phyloP scores from a whole-genome alignment of 73 alveolate genomes.

The Loxodes magnus region DNA sequence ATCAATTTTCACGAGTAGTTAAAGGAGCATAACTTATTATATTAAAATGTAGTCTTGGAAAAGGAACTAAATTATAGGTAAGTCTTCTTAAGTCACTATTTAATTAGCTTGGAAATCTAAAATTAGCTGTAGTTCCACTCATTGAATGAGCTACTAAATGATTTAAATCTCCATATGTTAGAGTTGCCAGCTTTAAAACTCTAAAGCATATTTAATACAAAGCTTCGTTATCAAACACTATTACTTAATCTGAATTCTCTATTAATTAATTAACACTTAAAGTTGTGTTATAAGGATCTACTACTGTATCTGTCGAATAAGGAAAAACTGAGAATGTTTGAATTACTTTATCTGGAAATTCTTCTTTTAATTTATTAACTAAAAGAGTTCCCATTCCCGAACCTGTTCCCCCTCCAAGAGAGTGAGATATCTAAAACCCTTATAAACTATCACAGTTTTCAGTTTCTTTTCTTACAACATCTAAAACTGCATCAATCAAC shows the following conservation, averaged over 20 bases:
- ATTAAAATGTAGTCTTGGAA: conserved; percentile 99
- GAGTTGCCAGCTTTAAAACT: conserved; percentile 91
- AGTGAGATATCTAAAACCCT: conserved; percentile 87
- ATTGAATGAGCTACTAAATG: conserved; percentile 93
- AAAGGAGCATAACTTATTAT: conserved; percentile 98
- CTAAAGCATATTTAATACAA: conserved; percentile 97
- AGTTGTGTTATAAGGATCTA: conserved; percentile 95
- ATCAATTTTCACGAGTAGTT: conserved; percentile 92
- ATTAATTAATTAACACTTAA: conserved; percentile 89
- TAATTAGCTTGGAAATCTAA: conserved; percentile 96
- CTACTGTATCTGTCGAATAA: conserved; percentile 80
- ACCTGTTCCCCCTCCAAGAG: conserved; percentile 94
- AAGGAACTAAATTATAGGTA: conserved; percentile 97
- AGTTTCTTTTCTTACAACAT: conserved; percentile 86
- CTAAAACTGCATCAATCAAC: conserved; percentile 85
- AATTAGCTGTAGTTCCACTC: conserved; percentile 93
- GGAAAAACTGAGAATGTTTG: conserved; percentile 92
- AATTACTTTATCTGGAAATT: conserved; percentile 89
- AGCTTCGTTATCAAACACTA: conserved; percentile 97
- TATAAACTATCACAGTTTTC: conserved; percentile 89
- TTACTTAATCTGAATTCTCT: conserved; percentile 94
- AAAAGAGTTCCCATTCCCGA: conserved; percentile 96
- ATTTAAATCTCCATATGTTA: conserved; percentile 96
- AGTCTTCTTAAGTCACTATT: conserved; percentile 94
- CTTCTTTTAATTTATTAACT: conserved; percentile 84